Conservation (phyloP, 116 monocot species). For the Trichopus zeylanicus region DNA sequence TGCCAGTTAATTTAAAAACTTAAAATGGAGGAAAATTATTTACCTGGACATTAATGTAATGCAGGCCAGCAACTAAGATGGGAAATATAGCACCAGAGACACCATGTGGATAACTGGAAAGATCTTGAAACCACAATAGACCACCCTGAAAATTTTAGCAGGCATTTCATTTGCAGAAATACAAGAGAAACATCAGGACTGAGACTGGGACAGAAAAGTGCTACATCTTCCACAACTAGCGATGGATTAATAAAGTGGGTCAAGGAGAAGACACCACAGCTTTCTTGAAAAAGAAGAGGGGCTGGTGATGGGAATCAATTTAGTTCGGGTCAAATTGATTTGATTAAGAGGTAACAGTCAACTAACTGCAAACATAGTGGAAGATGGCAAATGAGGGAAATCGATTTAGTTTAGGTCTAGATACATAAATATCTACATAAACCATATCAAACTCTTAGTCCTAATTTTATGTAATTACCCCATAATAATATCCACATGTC, state of each 20-base stretch:
- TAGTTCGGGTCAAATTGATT: background rate
- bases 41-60: slow-evolving; percentile 95
- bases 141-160: slow-evolving; percentile 69
- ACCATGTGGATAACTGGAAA: slow-evolving; percentile 68
- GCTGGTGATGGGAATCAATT: too few relatives aligned
- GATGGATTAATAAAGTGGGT: background rate
- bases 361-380: background rate
- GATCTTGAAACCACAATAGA: slow-evolving; percentile 82
- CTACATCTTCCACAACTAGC: background rate
- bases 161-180: slow-evolving; percentile 5
- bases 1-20: background rate
- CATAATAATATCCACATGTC: background rate
- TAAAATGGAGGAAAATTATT: background rate
- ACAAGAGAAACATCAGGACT: background rate
- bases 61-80: slow-evolving; percentile 70
- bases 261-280: background rate
- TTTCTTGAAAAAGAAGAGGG: background rate
- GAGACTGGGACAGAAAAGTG: background rate
- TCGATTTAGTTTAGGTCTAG: background rate
- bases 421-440: background rate
- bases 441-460: background rate
- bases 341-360: background rate
- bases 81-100: slow-evolving; percentile 57
- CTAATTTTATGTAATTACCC: background rate
- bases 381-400: background rate